Evolutionary conservation across 73 alveolate species (phyloP), one percentile per base, ranked within the genome.

Genomic region (Stentor roeselii): DNA sequence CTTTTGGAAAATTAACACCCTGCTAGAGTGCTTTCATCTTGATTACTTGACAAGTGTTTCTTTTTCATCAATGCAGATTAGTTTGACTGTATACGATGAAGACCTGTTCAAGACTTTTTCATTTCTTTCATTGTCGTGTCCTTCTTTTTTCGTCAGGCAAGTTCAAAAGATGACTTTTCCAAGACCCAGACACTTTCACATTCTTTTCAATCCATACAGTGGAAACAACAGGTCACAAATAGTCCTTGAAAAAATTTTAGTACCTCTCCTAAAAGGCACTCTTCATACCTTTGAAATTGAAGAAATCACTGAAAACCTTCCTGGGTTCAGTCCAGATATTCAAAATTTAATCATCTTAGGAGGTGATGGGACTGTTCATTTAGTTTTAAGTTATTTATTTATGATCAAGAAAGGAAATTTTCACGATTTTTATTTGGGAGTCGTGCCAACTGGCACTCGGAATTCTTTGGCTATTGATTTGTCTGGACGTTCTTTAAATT

Each of bases 381-480:
- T 34, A 15, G 21, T 67, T 21, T 11, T 67, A 1, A 67, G 42
- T 67, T 36, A 36, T 0, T 1, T 67, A 32, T 21, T 27, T 34
- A 67, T 11, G 34, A 21, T 21, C 1, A 21, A 67, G 15, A 27
- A n/a, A 67, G 37, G 50, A 1, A 32, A 21, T 0, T 21, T 67
- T 21, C 42, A 67, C 41, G 11, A 21, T 30, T 27, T 67, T 67
- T 27, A 1, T 21, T 30, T 67, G 27, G 80, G 80, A 40, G 34
- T 67, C 27, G 27, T 67, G 27, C 80, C 80, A 30, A 30, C 80
- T 2, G 80, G 80, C 50, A 67, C 80, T 67, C 21, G 80, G 34
- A 67, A 67, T 34, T 21, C 80, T 67, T 67, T 67, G 2, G 21
- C 80, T 1, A 67, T 67, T 2, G 80, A 67, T 11, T 11, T 67